Conservation (phyloP, 495 filamentous ascomycete species). For the Daldinia vernicosa region DNA sequence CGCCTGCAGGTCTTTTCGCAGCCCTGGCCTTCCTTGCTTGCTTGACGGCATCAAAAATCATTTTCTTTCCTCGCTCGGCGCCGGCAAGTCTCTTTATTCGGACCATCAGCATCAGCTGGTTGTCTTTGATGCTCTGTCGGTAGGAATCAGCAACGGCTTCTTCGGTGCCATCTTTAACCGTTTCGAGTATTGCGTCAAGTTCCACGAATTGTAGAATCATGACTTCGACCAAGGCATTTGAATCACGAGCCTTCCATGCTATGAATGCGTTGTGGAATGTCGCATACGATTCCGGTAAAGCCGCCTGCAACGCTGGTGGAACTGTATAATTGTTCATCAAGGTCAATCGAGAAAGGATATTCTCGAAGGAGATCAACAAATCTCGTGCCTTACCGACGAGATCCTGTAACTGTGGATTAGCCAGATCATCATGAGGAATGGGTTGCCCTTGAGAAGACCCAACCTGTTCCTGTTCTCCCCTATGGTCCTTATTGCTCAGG, state of each 20-base stretch:
- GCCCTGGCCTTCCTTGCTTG: conserved; percentile 76
- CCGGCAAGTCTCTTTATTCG: conserved; percentile 91
- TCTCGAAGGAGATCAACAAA: conserved; percentile 83
- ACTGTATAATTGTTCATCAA: conserved; percentile 63
- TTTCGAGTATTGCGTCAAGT: conserved; percentile 94
- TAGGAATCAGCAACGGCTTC: conserved; percentile 90
- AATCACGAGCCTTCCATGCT: conserved; percentile 94
- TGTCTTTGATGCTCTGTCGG: conserved; percentile 89
- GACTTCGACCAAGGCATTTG: conserved; percentile 85
- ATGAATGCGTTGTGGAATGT: conserved; percentile 92
- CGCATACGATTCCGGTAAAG: conserved; percentile 74
- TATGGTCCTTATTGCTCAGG: conserved; percentile 81
- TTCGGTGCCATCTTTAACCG: conserved; percentile 88
- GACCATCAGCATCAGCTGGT: conserved; percentile 88
- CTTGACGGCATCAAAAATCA: conserved; percentile 84
- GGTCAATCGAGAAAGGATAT: conserved; percentile 68
- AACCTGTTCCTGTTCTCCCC: conserved; percentile 75
- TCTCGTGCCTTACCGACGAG: conserved; percentile 88
- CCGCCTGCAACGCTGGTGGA: conserved; percentile 66
- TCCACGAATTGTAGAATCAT: conserved; percentile 97
- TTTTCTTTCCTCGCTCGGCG: conserved; percentile 76
- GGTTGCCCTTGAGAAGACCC: conserved; percentile 54
- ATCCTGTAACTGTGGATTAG: conserved; percentile 72
- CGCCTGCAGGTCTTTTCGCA: conserved; percentile 74
- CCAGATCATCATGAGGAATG: conserved; percentile 60